Evolutionary conservation across 768 basidiomycete species (phyloP).

Genomic region (Calocybe indica): DNA sequence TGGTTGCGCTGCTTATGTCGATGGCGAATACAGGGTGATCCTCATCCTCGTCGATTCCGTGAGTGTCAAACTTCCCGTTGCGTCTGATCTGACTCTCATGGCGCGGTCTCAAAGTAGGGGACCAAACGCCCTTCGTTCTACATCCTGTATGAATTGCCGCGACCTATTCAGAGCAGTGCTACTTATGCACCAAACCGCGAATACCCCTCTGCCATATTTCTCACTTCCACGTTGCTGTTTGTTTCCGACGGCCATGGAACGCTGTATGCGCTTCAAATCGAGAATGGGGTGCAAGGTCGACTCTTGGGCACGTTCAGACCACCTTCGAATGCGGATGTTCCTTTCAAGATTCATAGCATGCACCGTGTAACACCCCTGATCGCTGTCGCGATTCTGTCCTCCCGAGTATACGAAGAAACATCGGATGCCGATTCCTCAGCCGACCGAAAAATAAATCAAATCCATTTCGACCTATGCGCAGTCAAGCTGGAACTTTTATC

Average conservation of each 20-base stretch:
- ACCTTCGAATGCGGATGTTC: conserved; percentile 27
- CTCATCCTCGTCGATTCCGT: conserved; percentile 54
- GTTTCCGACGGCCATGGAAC: conserved; percentile 69
- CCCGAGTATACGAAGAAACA: conserved; percentile 36
- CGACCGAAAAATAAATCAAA: conserved; percentile 19
- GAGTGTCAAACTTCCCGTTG: conserved; percentile 21
- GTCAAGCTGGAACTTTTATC: conserved; percentile 43
- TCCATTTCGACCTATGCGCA: conserved; percentile 63
- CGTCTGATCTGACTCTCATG: conserved; percentile 5
- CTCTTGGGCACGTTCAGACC: conserved; percentile 52
- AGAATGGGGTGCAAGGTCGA: conserved; percentile 29
- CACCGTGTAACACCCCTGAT: conserved; percentile 30
- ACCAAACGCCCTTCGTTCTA: conserved; percentile 44
- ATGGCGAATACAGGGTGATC: conserved; percentile 56
- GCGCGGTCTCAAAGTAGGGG: conserved; percentile 37
- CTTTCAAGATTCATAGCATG: conserved; percentile 26
- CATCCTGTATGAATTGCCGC: conserved; percentile 56
- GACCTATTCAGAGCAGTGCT: conserved; percentile 36
- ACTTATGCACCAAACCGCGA: conserved; percentile 45
- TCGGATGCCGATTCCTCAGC: conserved; percentile 11
- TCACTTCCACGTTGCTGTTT: conserved; percentile 42
- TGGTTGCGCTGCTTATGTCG: conserved; percentile 59
- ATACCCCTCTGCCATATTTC: conserved; percentile 68
- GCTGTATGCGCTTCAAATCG: conserved; percentile 53
- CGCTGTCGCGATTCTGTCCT: conserved; percentile 52